Percentiles rank a stretch among this genome's conserved stretches.
phyloP scores from a whole-genome alignment of 2,329 filamentous ascomycete genomes.

The Aspergillus transmontanensis region DNA sequence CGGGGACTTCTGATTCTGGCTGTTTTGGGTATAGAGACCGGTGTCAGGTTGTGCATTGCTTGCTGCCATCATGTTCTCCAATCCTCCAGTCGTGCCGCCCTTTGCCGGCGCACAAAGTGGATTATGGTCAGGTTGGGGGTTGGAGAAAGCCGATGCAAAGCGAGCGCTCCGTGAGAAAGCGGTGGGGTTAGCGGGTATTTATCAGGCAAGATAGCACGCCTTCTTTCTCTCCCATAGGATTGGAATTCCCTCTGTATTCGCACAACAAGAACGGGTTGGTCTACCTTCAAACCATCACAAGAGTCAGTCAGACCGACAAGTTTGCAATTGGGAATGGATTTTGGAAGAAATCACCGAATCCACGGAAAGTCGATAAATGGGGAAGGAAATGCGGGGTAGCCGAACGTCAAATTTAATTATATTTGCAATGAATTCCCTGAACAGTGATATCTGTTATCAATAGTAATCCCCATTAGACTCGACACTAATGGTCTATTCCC shows the following conservation, averaged over 20 bases:
- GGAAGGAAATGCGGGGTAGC: constrained; percentile 32
- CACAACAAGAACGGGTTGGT: not conserved
- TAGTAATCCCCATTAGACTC: constrained; percentile 17
- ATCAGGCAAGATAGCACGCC: constrained; percentile 15
- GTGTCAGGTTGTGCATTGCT: constrained; percentile 14
- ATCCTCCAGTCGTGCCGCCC: constrained; percentile 15
- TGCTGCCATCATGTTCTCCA: constrained; percentile 23
- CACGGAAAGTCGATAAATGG: constrained; percentile 7
- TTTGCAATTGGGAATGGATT: constrained; percentile 1
- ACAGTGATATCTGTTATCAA: constrained; percentile 20
- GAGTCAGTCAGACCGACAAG: not conserved
- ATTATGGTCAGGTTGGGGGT: constrained; percentile 22
- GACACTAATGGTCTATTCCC: not conserved
- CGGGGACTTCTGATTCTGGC: constrained; percentile 30
- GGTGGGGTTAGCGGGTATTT: constrained; percentile 31
- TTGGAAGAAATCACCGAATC: not conserved
- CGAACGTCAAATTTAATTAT: constrained; percentile 7
- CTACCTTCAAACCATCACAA: not conserved
- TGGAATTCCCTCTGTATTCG: not conserved
- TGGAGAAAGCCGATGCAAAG: constrained; percentile 43
- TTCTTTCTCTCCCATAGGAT: not conserved
- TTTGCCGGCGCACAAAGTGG: constrained; percentile 18
- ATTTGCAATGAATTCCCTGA: not conserved
- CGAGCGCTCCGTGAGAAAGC: constrained; percentile 38
- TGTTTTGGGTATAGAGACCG: constrained; percentile 20